A percentile compares a stretch with the other conserved stretches of the same genome.
Evolutionary conservation across 345 rosid species (phyloP).

Genomic region (Firmiana major): DNA sequence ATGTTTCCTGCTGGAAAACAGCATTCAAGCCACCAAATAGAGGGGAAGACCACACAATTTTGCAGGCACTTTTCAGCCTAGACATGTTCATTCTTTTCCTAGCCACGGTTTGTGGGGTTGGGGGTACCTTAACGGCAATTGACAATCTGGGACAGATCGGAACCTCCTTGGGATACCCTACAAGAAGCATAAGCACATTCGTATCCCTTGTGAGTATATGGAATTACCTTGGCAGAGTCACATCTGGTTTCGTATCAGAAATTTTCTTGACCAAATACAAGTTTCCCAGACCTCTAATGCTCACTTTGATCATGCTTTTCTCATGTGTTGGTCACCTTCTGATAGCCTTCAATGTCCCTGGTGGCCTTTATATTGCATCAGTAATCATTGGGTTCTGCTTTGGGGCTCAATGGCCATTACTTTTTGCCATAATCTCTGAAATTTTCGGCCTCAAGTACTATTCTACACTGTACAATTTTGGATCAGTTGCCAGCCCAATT

Average conservation of each 20-base stretch:
- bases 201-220: conserved; percentile 23
- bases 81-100: conserved; percentile 37
- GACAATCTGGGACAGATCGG: conserved; percentile 75
- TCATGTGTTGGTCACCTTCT: conserved; percentile 40
- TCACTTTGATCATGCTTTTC: conserved; percentile 41
- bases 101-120: conserved; percentile 56
- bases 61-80: conserved; percentile 21
- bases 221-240: conserved; percentile 19
- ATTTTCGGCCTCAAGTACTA: conserved; percentile 21
- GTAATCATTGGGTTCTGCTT: conserved; percentile 21
- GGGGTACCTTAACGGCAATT: conserved; percentile 55
- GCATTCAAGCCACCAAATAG: conserved; percentile 14
- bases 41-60: conserved; percentile 20
- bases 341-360: conserved; percentile 9
- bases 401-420: conserved; percentile 22
- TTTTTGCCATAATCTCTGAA: conserved; percentile 17
- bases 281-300: conserved; percentile 12
- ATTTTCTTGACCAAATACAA: conserved; percentile 10
- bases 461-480: conserved; percentile 15
- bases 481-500: conserved; percentile 54
- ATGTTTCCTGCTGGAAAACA: conserved; percentile 23
- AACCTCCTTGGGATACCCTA: conserved; percentile 47
- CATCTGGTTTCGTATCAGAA: conserved; percentile 16
- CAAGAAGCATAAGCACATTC: conserved; percentile 27
- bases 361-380: conserved; percentile 11